A percentile compares a stretch with the other conserved stretches of the same genome.
phyloP scores from a whole-genome alignment of 2,329 filamentous ascomycete genomes.

The Dactylellina parvicollis region DNA sequence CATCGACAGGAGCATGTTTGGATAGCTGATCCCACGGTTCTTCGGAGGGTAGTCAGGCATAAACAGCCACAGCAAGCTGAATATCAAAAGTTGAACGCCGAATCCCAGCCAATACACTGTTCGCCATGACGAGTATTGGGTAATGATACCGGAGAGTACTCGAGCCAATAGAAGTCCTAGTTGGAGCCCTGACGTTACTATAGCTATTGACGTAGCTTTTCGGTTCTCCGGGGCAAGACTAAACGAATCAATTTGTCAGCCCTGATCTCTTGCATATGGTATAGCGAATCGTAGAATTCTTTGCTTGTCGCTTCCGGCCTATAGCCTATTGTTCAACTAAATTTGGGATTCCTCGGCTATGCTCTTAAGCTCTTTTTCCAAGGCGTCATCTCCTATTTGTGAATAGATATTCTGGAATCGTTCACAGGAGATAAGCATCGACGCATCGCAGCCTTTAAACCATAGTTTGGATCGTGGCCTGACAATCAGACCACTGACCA shows the following conservation, averaged over 20 bases:
- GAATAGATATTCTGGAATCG: no score
- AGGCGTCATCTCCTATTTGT: background rate
- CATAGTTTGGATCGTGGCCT: no score
- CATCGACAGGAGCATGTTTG: slow-evolving; percentile 73
- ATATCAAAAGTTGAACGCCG: slow-evolving; percentile 75
- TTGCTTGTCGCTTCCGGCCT: background rate
- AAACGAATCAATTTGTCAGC: background rate
- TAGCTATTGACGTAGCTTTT: slow-evolving; percentile 75
- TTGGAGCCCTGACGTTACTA: slow-evolving; percentile 78
- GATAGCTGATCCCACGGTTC: slow-evolving; percentile 75
- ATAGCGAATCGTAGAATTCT: background rate
- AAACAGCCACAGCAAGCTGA: slow-evolving; percentile 73
- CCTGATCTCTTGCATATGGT: background rate
- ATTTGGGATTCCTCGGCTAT: background rate
- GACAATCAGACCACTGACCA: slow-evolving; percentile 10
- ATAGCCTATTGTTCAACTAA: background rate
- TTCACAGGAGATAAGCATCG: no score
- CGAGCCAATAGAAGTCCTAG: slow-evolving; percentile 80
- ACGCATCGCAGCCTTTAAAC: background rate
- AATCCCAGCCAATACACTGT: slow-evolving; percentile 82
- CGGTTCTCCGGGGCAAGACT: slow-evolving; percentile 73
- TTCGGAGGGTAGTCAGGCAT: slow-evolving; percentile 84
- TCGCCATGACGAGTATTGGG: slow-evolving; percentile 78
- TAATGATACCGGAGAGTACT: slow-evolving; percentile 77
- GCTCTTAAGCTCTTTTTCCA: no score